Conservation (phyloP, 176 grass and related monocot species). For the Cocos nucifera region DNA sequence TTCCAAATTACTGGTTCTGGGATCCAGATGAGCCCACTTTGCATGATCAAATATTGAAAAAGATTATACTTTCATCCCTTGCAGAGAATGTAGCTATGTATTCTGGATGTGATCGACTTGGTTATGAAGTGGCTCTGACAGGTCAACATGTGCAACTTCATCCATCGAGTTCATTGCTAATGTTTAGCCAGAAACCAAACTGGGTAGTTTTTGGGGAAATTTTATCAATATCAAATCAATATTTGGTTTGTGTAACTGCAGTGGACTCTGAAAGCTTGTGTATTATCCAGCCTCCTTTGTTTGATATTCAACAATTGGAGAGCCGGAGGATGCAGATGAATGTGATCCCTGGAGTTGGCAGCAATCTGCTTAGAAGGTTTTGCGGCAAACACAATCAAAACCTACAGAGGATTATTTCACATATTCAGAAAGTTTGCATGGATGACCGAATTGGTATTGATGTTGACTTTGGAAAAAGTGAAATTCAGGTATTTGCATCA, state of each 20-base stretch:
- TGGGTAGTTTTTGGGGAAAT: conserved; percentile 96
- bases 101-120: conserved; percentile 69
- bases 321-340: conserved; percentile 58
- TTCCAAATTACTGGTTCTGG: conserved; percentile 83
- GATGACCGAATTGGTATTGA: conserved; percentile 69
- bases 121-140: conserved; percentile 75
- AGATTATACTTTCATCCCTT: conserved; percentile 73
- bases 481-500: conserved; percentile 61
- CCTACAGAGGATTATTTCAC: conserved; percentile 47
- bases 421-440: conserved; percentile 38
- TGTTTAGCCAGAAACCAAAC: conserved; percentile 52
- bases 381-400: conserved; percentile 66
- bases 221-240: conserved; percentile 65
- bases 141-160: conserved; percentile 75
- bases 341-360: conserved; percentile 50
- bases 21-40: conserved; percentile 45
- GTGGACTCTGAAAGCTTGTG: conserved; percentile 55
- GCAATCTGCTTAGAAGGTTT: conserved; percentile 55
- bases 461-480: conserved; percentile 47
- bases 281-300: conserved; percentile 29
- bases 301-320: conserved; percentile 49
- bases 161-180: conserved; percentile 68
- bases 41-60: conserved; percentile 58
- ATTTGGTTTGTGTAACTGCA: conserved; percentile 88
- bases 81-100: conserved; percentile 75